Base-by-base conservation (phyloP, 352 stramenopile species). In the Phytopythium montanum region DNA sequence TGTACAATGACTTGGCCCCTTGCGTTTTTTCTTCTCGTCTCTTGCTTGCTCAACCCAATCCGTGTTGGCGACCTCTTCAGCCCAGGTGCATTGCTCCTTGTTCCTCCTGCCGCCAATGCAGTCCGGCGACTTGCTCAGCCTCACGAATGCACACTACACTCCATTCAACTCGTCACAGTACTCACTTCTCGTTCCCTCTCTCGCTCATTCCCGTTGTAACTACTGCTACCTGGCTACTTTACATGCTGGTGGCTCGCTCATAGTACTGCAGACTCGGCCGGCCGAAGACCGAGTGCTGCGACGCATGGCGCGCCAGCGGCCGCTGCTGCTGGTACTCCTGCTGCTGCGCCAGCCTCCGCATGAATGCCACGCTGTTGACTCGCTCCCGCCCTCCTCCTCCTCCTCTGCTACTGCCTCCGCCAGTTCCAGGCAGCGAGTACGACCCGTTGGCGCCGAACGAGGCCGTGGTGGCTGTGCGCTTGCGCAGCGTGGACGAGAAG, bases 371-470 rank as follows among this genome's bases (percentile, higher is more conserved):
- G 53, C 53, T 59, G 25, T 59, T 59, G 36, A 59, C 31, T 10
- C 53, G 53, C 53, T 59, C 53, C 64, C 59, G 59, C 59, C 25
- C 61, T n/a, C n/a, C n/a, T n/a, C n/a, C n/a, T n/a, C n/a, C n/a
- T n/a, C n/a, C n/a, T n/a, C n/a, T n/a, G n/a, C n/a, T n/a, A n/a
- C n/a, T n/a, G n/a, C n/a, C n/a, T n/a, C n/a, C n/a, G n/a, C n/a
- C n/a, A n/a, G n/a, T n/a, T n/a, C n/a, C n/a, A n/a, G n/a, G n/a
- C 70, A 10, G 12, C 31, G 7, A 6, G 51, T 45, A 34, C 10
- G 70, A 78, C 29, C 67, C 70, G 28, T 75, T 60, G 29, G 70
- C 69, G 45, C 74, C 74, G 25, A 79, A 53, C 5, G 70, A 79
- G 16, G 67, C 23, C 0, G 70, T 75, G 13, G 67, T 73, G 1